Evolutionary conservation across 1,284 basidiomycete species (phyloP).

Genomic region (Naganishia liquefaciens): DNA sequence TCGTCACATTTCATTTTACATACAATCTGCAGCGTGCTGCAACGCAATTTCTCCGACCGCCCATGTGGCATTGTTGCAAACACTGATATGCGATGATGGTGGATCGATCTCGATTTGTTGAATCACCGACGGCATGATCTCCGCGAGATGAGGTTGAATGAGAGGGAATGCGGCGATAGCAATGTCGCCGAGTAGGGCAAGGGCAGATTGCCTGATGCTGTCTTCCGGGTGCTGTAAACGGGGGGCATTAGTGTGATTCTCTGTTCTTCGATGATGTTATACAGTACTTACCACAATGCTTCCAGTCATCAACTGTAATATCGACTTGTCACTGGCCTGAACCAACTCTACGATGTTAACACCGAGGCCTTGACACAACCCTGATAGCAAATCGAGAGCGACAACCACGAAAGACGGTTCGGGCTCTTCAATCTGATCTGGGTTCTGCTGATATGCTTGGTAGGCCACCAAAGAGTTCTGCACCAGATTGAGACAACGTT

Average conservation of each 20-base stretch:
- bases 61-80: conserved; percentile 99
- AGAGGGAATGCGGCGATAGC: conserved; percentile 85
- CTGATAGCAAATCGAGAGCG: conserved; percentile 90
- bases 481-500: conserved; percentile 85
- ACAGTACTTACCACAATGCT: conserved; percentile 66
- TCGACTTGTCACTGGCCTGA: conserved; percentile 66
- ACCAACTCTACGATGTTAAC: conserved; percentile 73
- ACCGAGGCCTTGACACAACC: conserved; percentile 90
- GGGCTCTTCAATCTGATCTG: conserved; percentile 79
- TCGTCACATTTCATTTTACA: background rate
- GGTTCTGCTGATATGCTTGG: conserved; percentile 63
- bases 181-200: conserved; percentile 95
- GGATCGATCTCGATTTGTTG: conserved; percentile 71
- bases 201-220: conserved; percentile 92
- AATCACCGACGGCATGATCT: conserved; percentile 87
- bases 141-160: conserved; percentile 78
- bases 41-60: conserved; percentile 95
- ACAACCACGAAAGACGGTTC: conserved; percentile 97
- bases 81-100: conserved; percentile 89
- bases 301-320: conserved; percentile 74
- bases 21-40: conserved; percentile 62
- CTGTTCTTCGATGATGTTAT: background rate
- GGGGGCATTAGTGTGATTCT: background rate
- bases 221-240: conserved; percentile 76
- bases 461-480: conserved; percentile 78